Base-by-base conservation (phyloP, 805 yeast genomes). In the Monosporozyma aerobia region DNA sequence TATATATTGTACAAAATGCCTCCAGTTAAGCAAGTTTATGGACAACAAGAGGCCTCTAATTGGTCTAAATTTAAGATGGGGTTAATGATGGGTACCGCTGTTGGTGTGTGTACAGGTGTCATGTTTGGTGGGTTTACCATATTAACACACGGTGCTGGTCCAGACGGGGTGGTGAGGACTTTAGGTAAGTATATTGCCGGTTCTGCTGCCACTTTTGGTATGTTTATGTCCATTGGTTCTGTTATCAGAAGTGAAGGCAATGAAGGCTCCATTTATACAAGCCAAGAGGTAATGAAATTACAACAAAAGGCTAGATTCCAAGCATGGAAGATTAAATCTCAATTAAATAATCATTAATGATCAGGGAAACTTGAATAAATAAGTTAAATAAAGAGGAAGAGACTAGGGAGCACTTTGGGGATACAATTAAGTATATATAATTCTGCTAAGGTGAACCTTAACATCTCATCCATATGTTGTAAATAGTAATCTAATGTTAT, bases 1-100 rank as follows among this genome's bases (percentile, higher is more conserved):
- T 14, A 35, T 13, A 35, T 35, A 13, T 35, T 13, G 13, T 35
- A 35, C 7, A 35, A 23, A 19, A 70, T 68, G 72, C 90, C 90
- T 68, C 90, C 90, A 68, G 84, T 81, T 58, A 87, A 78, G 68
- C 86, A 83, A 70, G 77, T 78, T 55, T 85, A 81, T 66, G 73
- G 70, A 40, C 71, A 69, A 53, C 81, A 77, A 59, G 83, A 82
- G 61, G 96, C 95, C 53, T 85, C 97, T 48, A 82, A 85, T 71
- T 89, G 90, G 74, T 97, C 94, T 53, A 94, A 94, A 74, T 87
- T 94, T 80, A 94, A 94, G 74, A 94, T 94, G 98, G 99, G 99
- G 52, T 84, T 90, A 56, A 74, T 92, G 75, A 94, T 94, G 97
- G 99, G 99, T 57, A 82, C 76, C 16, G 69, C 76, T 1, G 77